phyloP scores from a whole-genome alignment of 306 rosid genomes.

The Rosa chinensis region DNA sequence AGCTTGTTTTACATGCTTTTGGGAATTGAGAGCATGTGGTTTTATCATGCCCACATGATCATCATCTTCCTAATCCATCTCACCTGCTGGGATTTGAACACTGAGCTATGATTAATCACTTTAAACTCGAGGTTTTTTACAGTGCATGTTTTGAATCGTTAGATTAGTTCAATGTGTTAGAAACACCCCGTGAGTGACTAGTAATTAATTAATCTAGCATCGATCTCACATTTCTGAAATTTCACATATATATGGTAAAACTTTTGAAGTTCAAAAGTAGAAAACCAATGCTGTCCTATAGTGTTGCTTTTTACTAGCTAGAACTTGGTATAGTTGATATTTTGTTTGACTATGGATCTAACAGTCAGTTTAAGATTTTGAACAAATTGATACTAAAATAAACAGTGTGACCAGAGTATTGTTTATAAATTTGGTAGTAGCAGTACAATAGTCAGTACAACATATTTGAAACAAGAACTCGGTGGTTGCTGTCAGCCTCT shows the following conservation, averaged over 20 bases:
- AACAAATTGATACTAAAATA: background rate
- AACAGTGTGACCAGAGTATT: background rate
- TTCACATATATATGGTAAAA: background rate
- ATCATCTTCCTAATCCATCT: constrained; percentile 5
- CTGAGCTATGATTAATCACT: background rate
- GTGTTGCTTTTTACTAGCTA: background rate
- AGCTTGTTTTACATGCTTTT: constrained; percentile 10
- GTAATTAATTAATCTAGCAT: background rate
- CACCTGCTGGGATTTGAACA: background rate
- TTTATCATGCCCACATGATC: constrained; percentile 10
- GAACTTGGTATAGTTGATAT: background rate
- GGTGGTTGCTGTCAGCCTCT: constrained; percentile 19
- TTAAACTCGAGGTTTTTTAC: background rate
- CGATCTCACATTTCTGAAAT: background rate
- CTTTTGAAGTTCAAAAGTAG: background rate
- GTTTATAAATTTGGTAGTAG: background rate
- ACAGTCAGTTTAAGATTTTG: background rate
- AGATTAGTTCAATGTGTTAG: background rate
- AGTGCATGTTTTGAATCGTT: no score
- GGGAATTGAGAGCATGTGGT: background rate
- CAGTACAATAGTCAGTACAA: background rate
- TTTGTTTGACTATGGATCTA: background rate
- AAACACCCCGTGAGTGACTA: background rate
- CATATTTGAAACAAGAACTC: constrained; percentile 20
- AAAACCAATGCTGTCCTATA: background rate